Percentiles rank a stretch among this genome's conserved stretches.
These are phyloP conservation scores for Physcia stellaris DNA, from an alignment of 495 filamentous ascomycete species.

Conservation along the genomic window DNA sequence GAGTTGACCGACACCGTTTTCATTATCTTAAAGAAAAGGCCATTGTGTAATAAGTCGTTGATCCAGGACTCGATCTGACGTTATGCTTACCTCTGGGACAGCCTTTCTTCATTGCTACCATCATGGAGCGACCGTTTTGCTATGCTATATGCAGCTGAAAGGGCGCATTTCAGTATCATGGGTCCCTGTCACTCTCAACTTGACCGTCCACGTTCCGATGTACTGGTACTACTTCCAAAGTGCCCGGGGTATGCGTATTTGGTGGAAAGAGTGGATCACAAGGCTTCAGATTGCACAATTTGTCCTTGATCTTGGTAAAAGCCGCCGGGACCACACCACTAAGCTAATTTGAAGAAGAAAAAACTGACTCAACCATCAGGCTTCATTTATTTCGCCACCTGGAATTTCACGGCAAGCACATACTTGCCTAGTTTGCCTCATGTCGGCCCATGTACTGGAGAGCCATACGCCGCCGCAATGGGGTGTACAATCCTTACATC, in stretches of 20 bases:
- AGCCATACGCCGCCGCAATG: slow-evolving; percentile 19
- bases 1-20: slow-evolving; percentile 73
- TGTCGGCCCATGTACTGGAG: slow-evolving; percentile 15
- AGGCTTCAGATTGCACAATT: slow-evolving; percentile 72
- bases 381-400: slow-evolving; percentile 21
- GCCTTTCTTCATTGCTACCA: slow-evolving; percentile 83
- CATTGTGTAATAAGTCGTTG: slow-evolving; percentile 41
- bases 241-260: slow-evolving; percentile 66
- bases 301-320: slow-evolving; percentile 11
- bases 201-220: slow-evolving; percentile 52
- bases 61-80: slow-evolving; percentile 7
- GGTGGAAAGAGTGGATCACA: slow-evolving; percentile 89
- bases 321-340: too few species aligned
- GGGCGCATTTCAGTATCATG: slow-evolving; percentile 63
- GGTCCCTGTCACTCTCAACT: slow-evolving; percentile 65
- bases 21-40: slow-evolving; percentile 80
- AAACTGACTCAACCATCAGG: slow-evolving; percentile 7
- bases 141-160: slow-evolving; percentile 75
- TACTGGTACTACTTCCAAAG: slow-evolving; percentile 72
- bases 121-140: slow-evolving; percentile 69
- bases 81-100: too few species aligned
- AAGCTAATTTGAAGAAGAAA: not conserved
- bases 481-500: slow-evolving; percentile 21
- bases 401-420: slow-evolving; percentile 16
- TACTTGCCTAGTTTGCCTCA: slow-evolving; percentile 16